Evolutionary conservation across 495 filamentous ascomycete genomes (phyloP).

Genomic region (Penicillium robsamsonii): DNA sequence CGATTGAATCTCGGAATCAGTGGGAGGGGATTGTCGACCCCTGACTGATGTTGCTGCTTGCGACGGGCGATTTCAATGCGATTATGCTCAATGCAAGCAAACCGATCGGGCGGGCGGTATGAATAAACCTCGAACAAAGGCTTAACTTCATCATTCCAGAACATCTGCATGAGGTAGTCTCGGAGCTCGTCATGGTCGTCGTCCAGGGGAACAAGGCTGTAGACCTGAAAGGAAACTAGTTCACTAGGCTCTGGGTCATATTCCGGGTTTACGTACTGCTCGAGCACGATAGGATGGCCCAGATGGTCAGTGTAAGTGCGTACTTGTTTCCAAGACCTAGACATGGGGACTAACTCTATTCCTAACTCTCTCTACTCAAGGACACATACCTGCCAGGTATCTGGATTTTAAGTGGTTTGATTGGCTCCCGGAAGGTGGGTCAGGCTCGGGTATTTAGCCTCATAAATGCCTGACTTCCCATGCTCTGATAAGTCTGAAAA

Average conservation of each 20-base stretch:
- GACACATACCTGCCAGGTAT: too few species aligned
- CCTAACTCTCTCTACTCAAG: too few species aligned
- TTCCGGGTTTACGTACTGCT: slow-evolving; percentile 17
- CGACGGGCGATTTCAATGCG: slow-evolving; percentile 26
- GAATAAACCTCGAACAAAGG: slow-evolving; percentile 27
- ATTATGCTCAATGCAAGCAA: slow-evolving; percentile 26
- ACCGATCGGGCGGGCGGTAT: slow-evolving; percentile 20
- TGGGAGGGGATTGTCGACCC: slow-evolving; percentile 11
- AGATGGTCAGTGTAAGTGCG: slow-evolving; percentile 18
- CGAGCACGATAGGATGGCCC: slow-evolving; percentile 18
- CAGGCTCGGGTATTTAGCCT: too few species aligned
- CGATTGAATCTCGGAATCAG: slow-evolving; percentile 13
- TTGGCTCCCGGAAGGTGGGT: too few species aligned
- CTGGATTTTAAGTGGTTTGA: too few species aligned
- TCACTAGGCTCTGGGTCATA: slow-evolving; percentile 3
- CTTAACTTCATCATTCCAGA: slow-evolving; percentile 5
- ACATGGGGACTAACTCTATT: too few species aligned
- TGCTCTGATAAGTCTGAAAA: too few species aligned
- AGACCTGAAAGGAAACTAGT: slow-evolving; percentile 19
- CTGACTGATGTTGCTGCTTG: slow-evolving; percentile 20
- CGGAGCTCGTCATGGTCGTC: slow-evolving; percentile 21
- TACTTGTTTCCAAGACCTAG: slow-evolving; percentile 12
- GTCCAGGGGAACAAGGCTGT: slow-evolving; percentile 26
- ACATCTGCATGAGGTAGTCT: slow-evolving; percentile 18
- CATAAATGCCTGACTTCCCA: too few species aligned